These are phyloP conservation scores for Cystobasidiaceae sp. DNA, from an alignment of 1,284 basidiomycete genomes.

Conservation along the genomic window DNA sequence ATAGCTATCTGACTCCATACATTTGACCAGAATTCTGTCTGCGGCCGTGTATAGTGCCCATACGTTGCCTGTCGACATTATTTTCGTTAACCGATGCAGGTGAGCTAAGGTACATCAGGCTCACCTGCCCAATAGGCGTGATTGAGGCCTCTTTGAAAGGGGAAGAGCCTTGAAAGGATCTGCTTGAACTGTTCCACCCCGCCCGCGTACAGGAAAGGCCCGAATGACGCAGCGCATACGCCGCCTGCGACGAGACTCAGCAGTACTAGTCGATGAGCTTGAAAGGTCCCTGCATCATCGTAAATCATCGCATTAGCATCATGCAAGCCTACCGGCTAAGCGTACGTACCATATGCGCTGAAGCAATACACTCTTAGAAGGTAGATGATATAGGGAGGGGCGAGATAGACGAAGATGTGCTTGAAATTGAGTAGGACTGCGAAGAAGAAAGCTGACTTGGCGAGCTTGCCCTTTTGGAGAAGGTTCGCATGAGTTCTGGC, in stretches of 20 bases:
- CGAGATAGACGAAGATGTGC: constrained; percentile 94
- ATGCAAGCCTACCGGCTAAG: neutral
- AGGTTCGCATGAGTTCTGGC: neutral
- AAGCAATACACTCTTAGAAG: constrained; percentile 80
- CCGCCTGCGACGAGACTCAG: constrained; percentile 74
- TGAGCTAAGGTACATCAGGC: neutral
- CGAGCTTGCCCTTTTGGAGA: constrained; percentile 62
- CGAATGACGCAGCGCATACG: constrained; percentile 72
- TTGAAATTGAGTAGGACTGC: constrained; percentile 90
- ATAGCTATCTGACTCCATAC: constrained; percentile 49
- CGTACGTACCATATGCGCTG: constrained; percentile 54
- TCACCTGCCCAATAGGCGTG: constrained; percentile 88
- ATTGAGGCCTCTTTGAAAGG: constrained; percentile 87
- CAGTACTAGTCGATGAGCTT: constrained; percentile 57
- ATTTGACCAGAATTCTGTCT: constrained; percentile 70
- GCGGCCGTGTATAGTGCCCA: constrained; percentile 82
- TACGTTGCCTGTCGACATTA: constrained; percentile 55
- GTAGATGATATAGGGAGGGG: constrained; percentile 87
- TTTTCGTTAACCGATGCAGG: neutral
- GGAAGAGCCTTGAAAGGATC: constrained; percentile 77
- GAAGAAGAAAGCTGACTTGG: constrained; percentile 76
- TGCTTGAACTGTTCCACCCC: constrained; percentile 70
- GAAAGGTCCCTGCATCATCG: constrained; percentile 25
- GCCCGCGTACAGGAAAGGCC: constrained; percentile 65
- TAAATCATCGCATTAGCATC: too few relatives aligned